Conservation (phyloP, 2,329 filamentous ascomycete genomes). For the Colletotrichum incanum region DNA sequence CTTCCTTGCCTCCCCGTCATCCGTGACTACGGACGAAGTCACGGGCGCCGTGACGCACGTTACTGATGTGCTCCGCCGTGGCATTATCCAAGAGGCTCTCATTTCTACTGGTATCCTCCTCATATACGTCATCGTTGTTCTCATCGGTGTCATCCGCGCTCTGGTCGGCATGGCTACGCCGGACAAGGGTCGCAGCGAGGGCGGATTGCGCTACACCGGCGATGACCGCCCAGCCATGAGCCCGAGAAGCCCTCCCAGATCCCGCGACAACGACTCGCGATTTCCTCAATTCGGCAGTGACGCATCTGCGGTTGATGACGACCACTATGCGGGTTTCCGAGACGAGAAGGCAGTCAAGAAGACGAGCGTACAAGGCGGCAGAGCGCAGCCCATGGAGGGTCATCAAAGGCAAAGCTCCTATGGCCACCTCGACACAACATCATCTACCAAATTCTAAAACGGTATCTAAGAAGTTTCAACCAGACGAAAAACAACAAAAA, state of each 20-base stretch:
- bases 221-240: slow-evolving; percentile 50
- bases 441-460: slow-evolving; percentile 38
- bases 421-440: slow-evolving; percentile 51
- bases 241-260: slow-evolving; percentile 46
- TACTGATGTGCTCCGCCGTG: slow-evolving; percentile 75
- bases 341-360: slow-evolving; percentile 49
- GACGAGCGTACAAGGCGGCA: slow-evolving; percentile 41
- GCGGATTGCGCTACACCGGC: slow-evolving; percentile 62
- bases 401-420: slow-evolving; percentile 56
- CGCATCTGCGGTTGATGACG: slow-evolving; percentile 41
- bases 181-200: slow-evolving; percentile 74
- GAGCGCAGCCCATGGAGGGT: slow-evolving; percentile 47
- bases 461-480: slow-evolving; percentile 8
- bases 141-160: slow-evolving; percentile 81
- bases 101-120: slow-evolving; percentile 83
- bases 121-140: slow-evolving; percentile 83
- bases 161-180: slow-evolving; percentile 72
- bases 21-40: slow-evolving; percentile 84
- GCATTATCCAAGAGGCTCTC: slow-evolving; percentile 82
- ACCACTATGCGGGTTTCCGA: slow-evolving; percentile 44
- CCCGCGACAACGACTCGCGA: slow-evolving; percentile 33
- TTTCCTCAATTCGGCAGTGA: slow-evolving; percentile 43
- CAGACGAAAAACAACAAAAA: slow-evolving; percentile 1
- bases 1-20: slow-evolving; percentile 85
- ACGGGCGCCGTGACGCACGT: slow-evolving; percentile 82